These are phyloP conservation scores for Verticillium albo-atrum DNA, from an alignment of 2,329 filamentous ascomycete genomes.

Conservation along the genomic window DNA sequence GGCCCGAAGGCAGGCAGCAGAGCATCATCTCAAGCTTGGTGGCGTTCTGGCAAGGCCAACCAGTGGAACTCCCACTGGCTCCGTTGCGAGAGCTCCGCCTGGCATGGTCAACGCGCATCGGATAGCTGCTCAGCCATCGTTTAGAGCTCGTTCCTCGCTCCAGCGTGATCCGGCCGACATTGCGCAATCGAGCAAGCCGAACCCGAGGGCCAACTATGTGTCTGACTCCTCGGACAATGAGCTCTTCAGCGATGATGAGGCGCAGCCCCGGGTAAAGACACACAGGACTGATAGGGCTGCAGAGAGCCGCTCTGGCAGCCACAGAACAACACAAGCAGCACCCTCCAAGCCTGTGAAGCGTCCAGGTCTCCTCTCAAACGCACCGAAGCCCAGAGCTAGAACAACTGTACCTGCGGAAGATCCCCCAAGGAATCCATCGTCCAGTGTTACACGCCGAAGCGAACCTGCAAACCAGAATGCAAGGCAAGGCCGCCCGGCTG, in stretches of 20 bases:
- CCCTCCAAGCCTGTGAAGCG: background rate
- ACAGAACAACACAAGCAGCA: background rate
- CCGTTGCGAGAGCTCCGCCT: conserved; percentile 44
- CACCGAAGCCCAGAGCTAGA: background rate
- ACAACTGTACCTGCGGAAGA: background rate
- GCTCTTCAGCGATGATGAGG: conserved; percentile 6
- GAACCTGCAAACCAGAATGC: background rate
- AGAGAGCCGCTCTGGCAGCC: background rate
- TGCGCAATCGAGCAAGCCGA: conserved; percentile 7
- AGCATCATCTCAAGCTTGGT: conserved; percentile 25
- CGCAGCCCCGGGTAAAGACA: background rate
- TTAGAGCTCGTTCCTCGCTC: conserved; percentile 15
- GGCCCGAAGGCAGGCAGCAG: conserved; percentile 50
- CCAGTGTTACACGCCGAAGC: background rate
- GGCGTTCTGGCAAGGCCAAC: background rate
- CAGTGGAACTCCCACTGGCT: conserved; percentile 10
- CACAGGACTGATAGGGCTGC: background rate
- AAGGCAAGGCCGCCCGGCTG: background rate
- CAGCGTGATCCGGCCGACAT: background rate
- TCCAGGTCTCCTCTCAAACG: background rate
- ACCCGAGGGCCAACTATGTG: conserved; percentile 26
- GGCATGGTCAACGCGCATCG: conserved; percentile 51
- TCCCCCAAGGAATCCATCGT: background rate
- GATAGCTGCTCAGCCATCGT: conserved; percentile 34
- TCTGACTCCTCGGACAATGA: conserved; percentile 27